Conservation (phyloP, 169 alveolate genomes). For the Plasmodium inui region DNA sequence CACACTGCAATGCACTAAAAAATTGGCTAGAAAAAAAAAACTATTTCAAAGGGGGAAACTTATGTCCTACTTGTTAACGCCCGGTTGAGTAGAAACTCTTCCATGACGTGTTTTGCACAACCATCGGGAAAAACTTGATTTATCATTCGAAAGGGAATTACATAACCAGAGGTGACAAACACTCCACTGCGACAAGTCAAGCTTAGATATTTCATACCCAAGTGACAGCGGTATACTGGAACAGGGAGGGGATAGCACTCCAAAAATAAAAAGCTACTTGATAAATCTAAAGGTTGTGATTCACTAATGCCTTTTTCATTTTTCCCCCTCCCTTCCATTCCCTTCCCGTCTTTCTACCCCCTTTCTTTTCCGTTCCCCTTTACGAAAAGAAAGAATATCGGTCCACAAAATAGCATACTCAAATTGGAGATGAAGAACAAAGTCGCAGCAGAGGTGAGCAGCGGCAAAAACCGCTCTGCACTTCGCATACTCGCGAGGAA, state of each 20-base stretch:
- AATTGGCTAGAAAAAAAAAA: background rate
- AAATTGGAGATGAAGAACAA: slow-evolving; percentile 2
- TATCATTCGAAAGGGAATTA: background rate
- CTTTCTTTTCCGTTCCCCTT: background rate
- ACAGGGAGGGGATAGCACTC: background rate
- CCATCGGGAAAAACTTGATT: background rate
- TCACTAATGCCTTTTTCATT: background rate
- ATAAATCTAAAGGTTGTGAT: background rate
- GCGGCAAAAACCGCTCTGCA: background rate
- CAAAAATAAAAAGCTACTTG: background rate
- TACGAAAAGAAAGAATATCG: background rate
- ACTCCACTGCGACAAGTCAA: background rate
- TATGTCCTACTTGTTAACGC: no score
- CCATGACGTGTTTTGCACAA: background rate
- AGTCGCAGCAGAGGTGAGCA: background rate
- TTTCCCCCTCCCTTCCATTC: background rate
- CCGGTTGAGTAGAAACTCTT: background rate
- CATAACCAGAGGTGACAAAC: background rate
- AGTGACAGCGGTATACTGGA: background rate
- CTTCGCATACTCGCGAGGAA: background rate
- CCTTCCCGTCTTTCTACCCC: background rate
- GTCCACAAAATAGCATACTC: background rate
- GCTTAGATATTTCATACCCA: background rate
- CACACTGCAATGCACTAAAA: background rate
- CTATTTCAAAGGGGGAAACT: background rate